These are phyloP conservation scores for Phytophthora sp. DNA, from an alignment of 352 stramenopile species.

Conservation along the genomic window DNA sequence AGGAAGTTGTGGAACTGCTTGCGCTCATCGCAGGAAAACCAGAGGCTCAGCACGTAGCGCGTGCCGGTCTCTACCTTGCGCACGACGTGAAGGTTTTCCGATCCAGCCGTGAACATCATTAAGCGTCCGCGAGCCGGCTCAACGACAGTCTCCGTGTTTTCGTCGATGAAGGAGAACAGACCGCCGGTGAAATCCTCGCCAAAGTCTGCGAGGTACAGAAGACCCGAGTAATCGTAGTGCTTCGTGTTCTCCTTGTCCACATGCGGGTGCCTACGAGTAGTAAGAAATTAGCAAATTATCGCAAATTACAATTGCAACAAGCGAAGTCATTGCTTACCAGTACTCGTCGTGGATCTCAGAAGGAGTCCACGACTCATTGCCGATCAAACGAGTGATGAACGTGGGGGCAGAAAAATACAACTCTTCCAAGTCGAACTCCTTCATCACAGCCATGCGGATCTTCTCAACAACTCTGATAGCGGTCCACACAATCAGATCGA, in stretches of 20 bases:
- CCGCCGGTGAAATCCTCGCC: conserved; percentile 89
- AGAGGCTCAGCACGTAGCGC: conserved; percentile 92
- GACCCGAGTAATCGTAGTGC: conserved; percentile 94
- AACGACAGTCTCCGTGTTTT: conserved; percentile 70
- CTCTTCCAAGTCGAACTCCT: conserved; percentile 77
- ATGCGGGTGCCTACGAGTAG: conserved; percentile 74
- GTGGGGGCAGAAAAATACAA: conserved; percentile 94
- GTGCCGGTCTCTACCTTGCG: conserved; percentile 74
- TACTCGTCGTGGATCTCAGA: conserved; percentile 92
- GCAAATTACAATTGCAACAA: not conserved
- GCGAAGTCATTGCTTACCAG: conserved; percentile 59
- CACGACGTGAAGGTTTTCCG: conserved; percentile 91
- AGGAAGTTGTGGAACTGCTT: conserved; percentile 92
- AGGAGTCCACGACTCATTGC: conserved; percentile 84
- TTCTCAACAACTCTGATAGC: conserved; percentile 68
- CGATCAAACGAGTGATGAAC: conserved; percentile 91
- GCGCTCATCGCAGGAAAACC: conserved; percentile 92
- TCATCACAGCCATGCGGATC: conserved; percentile 78
- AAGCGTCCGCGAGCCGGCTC: conserved; percentile 78
- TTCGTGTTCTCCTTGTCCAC: conserved; percentile 94
- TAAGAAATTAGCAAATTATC: no score
- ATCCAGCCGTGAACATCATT: conserved; percentile 91
- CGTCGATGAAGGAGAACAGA: conserved; percentile 90
- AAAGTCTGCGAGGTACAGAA: conserved; percentile 89
- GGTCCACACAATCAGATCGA: conserved; percentile 2